Evolutionary conservation across 345 rosid species (phyloP), one percentile per base, ranked within the genome.

Genomic region (Syzygium oleosum): DNA sequence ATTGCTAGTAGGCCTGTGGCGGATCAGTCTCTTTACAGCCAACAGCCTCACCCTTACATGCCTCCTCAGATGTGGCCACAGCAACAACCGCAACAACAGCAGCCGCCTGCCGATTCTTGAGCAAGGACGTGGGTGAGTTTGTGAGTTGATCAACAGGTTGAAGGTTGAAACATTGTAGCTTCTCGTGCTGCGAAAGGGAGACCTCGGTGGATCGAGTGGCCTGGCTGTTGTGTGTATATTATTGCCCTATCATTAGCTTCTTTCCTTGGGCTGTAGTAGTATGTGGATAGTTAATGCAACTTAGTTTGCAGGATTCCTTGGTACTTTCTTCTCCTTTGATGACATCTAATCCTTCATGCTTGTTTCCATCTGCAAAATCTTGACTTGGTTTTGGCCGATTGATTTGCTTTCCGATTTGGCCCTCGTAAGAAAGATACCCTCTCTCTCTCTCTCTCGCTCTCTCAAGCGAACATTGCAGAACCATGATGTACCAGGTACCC

Each of bases 11-110:
- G 80, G 80, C 80, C 80, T 73, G 49, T 19, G 80, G 38, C 87
- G 25, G 91, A 89, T 68, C 91, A 88, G 84, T 46, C 87, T 54
- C 61, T 88, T 59, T 91, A 91, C 41, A 73, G 90, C n/a, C 92
- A 89, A 58, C 91, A 89, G 38, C 86, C 92, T 38, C 90, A 80
- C 31, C 90, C 88, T 51, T 89, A 89, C 49, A 51, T 53, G 19
- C 78, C 77, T 34, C 91, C 88, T 53, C 90, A 84, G 65, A 68
- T 87, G 27, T 91, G 92, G 92, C 85, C 89, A 17, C 91, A 89
- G 46, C 92, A 91, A 51, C 88, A 87, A 12, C 90, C 63, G 56
- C 91, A 85, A 2, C 80, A 73, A 38, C 80, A 73, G 80, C 87
- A 56, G 23, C 87, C 73, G 1, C 65, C 73, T 56, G 87, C 61